Evolutionary conservation across 495 filamentous ascomycete genomes (phyloP).

Genomic region (Trichocladium uniseriatum): DNA sequence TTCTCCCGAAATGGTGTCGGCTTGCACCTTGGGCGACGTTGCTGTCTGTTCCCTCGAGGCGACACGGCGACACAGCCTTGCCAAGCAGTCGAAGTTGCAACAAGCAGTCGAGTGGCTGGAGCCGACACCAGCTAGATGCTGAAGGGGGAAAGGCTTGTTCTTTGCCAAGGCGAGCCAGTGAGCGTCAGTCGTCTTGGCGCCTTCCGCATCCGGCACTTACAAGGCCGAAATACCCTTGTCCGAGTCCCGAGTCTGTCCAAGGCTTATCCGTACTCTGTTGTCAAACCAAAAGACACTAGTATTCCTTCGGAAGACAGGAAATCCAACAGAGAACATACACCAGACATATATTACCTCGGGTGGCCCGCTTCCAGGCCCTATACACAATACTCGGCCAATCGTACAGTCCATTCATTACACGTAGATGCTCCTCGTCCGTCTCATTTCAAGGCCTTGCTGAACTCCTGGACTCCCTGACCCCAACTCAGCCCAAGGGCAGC

Average conservation of each 20-base stretch:
- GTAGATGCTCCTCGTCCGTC: neutral
- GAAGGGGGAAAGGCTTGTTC: neutral
- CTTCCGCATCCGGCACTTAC: slow-evolving; percentile 4
- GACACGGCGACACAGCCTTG: neutral
- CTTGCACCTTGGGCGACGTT: too few species aligned
- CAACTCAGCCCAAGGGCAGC: too few species aligned
- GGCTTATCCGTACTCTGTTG: too few species aligned
- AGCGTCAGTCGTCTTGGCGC: slow-evolving; percentile 2
- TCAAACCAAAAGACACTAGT: too few species aligned
- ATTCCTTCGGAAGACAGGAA: neutral
- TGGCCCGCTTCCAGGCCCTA: neutral
- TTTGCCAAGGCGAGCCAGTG: neutral
- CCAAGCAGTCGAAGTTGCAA: neutral
- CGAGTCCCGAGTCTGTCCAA: neutral
- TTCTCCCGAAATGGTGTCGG: neutral
- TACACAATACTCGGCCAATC: slow-evolving; percentile 12
- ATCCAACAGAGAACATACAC: neutral
- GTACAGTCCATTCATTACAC: slow-evolving; percentile 10
- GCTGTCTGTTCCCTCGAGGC: neutral
- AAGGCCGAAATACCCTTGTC: neutral
- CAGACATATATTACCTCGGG: neutral
- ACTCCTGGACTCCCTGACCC: too few species aligned
- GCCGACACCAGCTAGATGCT: too few species aligned
- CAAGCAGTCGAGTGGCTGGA: neutral
- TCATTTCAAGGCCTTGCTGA: neutral